Evolutionary conservation across 257 asterid species (phyloP), one percentile per base, ranked within the genome.

Genomic region (Coffea canephora): DNA sequence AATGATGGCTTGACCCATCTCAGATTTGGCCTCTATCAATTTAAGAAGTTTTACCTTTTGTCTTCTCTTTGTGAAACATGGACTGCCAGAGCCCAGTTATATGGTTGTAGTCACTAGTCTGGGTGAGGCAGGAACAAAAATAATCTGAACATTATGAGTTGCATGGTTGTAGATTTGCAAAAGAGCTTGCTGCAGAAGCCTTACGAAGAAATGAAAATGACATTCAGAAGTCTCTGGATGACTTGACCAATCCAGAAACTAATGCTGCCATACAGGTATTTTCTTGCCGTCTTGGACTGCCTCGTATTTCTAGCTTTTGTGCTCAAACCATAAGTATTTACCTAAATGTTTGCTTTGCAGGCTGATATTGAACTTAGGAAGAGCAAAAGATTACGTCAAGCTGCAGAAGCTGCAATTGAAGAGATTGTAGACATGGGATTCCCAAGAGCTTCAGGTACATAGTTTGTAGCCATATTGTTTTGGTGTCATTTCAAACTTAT

Each of bases 141-240:
- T 39, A 27, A 57, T 77, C 71, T 76, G 41, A 76, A 75, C 72
- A 66, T 21, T 73, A 43, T 52, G 39, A 43, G n/a, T 78, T 70
- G 50, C 73, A 57, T 21, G 78, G 79, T 78, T 83, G 69, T 84
- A 94, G 99, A 87, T 95, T 87, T 75, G 92, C 87, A 84, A 95
- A 87, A 80, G 92, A 86, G 19, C 89, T 95, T 67, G 97, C 91
- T 78, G 98, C 99, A 55, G 99, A 95, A 89, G 97, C 98, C 67
- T 97, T 95, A 74, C 87, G 99, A 70, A 92, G 89, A 85, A 95
- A 95, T 85, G 98, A 95, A 87, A 95, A 95, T 82, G 98, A 95
- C 82, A 86, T 87, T 73, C 90, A 93, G 70, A 88, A 75, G 83
- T 93, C 99, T 82, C 82, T 95, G 80, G 98, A 95, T 84, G 97